A percentile compares a stretch with the other conserved stretches of the same genome.
These are phyloP conservation scores for Rhizopogon vulgaris DNA, from an alignment of 768 basidiomycete species.

Conservation along the genomic window DNA sequence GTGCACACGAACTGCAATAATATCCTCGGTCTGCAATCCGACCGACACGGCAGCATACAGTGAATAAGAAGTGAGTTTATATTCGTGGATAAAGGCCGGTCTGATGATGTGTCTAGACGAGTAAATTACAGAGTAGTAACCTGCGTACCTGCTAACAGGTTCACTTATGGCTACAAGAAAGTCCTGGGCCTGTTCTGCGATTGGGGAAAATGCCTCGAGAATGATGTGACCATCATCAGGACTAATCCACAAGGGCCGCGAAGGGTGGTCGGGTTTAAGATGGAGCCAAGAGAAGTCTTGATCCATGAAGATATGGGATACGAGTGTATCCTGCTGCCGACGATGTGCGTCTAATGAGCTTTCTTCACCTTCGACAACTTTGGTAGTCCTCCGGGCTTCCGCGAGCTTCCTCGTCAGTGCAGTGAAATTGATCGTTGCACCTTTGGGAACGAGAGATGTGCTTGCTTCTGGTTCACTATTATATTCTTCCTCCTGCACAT, in stretches of 20 bases:
- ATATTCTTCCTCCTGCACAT: slow-evolving; percentile 50
- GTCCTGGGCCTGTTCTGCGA: slow-evolving; percentile 97
- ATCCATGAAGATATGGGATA: slow-evolving; percentile 78
- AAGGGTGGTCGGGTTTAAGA: slow-evolving; percentile 85
- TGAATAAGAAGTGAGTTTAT: slow-evolving; percentile 96
- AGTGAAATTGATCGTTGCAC: slow-evolving; percentile 83
- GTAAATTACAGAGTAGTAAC: slow-evolving; percentile 22
- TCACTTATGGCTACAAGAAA: slow-evolving; percentile 97
- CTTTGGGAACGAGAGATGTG: slow-evolving; percentile 50
- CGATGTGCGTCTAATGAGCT: slow-evolving; percentile 60
- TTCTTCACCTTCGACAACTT: slow-evolving; percentile 34
- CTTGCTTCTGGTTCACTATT: slow-evolving; percentile 25
- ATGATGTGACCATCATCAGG: slow-evolving; percentile 91
- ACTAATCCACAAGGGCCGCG: slow-evolving; percentile 94
- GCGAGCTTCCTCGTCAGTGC: slow-evolving; percentile 77
- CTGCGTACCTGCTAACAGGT: slow-evolving; percentile 91
- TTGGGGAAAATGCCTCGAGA: slow-evolving; percentile 94
- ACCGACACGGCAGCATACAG: slow-evolving; percentile 98
- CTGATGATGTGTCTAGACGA: slow-evolving; percentile 34
- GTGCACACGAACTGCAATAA: slow-evolving; percentile 73
- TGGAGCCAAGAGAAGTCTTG: slow-evolving; percentile 85
- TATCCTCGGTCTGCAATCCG: slow-evolving; percentile 95
- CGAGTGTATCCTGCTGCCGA: slow-evolving; percentile 66
- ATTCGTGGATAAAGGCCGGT: slow-evolving; percentile 98
- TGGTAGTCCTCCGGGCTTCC: slow-evolving; percentile 44